These are phyloP conservation scores for Closterium sp. DNA, from an alignment of 139 green algal genomes.

Conservation along the genomic window DNA sequence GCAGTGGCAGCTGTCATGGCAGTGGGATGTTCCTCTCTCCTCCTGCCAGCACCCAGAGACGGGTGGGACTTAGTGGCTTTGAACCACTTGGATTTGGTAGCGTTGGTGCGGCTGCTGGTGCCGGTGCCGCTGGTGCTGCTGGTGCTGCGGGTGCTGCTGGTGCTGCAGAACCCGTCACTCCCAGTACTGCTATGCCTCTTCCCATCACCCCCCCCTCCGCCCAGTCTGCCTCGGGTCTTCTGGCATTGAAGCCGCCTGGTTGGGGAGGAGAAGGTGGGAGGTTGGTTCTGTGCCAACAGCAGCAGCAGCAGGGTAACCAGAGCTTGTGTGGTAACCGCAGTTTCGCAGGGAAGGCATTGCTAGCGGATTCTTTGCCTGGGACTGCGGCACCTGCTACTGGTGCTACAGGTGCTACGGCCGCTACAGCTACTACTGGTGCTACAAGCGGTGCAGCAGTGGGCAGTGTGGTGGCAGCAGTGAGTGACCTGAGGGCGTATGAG, in stretches of 20 bases:
- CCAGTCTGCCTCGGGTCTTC: background rate
- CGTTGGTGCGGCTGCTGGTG: too few species aligned
- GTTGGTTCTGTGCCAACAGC: background rate
- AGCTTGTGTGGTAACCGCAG: background rate
- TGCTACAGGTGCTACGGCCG: background rate
- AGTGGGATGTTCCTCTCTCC: background rate
- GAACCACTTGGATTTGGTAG: background rate
- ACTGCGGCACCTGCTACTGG: background rate
- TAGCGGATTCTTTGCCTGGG: too few species aligned
- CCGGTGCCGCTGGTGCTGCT: background rate
- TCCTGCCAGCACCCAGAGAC: background rate
- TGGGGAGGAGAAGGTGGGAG: background rate
- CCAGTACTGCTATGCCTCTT: background rate
- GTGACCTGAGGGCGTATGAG: background rate
- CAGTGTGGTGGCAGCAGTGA: background rate
- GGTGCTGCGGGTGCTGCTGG: too few species aligned
- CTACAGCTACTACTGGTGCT: too few species aligned
- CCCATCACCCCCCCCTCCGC: background rate
- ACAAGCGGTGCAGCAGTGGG: background rate
- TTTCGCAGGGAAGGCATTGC: background rate
- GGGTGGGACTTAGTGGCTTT: background rate
- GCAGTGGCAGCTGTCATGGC: background rate
- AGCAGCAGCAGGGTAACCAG: background rate
- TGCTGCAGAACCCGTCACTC: background rate
- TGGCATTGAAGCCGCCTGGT: background rate